Conservation (phyloP, 2,329 filamentous ascomycete genomes). For the Colletotrichum gigasporum region DNA sequence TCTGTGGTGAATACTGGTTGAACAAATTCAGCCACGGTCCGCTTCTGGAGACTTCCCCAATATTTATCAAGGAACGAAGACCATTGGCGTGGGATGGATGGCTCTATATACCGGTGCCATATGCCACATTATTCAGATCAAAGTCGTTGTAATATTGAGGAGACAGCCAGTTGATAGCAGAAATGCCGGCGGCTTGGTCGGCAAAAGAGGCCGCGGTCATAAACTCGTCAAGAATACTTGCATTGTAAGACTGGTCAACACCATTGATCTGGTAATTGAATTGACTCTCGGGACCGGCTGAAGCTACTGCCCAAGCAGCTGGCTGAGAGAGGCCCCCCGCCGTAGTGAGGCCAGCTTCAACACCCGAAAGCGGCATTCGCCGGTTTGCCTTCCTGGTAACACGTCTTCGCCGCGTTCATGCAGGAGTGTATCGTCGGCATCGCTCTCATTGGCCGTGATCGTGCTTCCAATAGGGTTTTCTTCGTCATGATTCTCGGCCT, state of each 20-base stretch:
- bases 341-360: no score
- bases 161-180: conserved; percentile 24
- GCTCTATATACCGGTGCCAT: neutral
- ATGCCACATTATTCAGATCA: neutral
- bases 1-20: neutral
- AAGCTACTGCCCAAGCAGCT: no score
- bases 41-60: neutral
- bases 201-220: neutral
- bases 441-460: no score
- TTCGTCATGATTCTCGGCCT: neutral
- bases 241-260: no score
- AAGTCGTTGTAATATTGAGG: conserved; percentile 6
- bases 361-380: no score
- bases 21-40: neutral
- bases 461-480: neutral
- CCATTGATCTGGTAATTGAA: no score
- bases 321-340: no score
- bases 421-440: no score
- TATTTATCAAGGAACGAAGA: neutral
- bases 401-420: no score
- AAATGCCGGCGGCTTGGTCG: neutral
- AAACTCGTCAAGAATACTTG: no score
- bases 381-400: no score
- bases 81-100: neutral
- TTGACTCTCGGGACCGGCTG: no score